These are phyloP conservation scores for Monascus purpureus DNA, from an alignment of 495 filamentous ascomycete species.

Conservation along the genomic window DNA sequence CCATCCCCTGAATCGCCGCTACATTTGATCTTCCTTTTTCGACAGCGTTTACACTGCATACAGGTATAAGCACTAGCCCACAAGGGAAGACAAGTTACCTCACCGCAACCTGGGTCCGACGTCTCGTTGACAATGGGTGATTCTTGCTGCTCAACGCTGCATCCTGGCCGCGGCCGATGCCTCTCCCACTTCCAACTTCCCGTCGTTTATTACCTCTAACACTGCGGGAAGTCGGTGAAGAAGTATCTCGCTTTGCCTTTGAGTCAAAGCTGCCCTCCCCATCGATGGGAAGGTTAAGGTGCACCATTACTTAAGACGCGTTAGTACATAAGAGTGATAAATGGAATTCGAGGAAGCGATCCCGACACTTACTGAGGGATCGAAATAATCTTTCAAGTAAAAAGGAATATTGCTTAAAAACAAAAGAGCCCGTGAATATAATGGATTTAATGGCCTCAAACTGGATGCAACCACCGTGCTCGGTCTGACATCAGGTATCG, in stretches of 20 bases:
- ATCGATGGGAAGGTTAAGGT: conserved; percentile 15
- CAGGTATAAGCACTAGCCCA: conserved; percentile 3
- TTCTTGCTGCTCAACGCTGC: conserved; percentile 20
- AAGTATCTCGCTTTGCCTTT: conserved; percentile 7
- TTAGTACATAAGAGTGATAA: not conserved
- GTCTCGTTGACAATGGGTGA: conserved; percentile 19
- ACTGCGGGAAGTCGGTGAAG: conserved; percentile 15
- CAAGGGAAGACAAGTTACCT: conserved; percentile 13
- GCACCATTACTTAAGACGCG: conserved; percentile 17
- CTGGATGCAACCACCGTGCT: conserved; percentile 1
- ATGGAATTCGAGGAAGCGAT: not conserved
- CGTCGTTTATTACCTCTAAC: conserved; percentile 13
- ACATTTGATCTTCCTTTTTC: conserved; percentile 92
- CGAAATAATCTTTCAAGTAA: conserved; percentile 4
- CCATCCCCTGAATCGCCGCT: conserved; percentile 72
- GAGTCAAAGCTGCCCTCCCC: conserved; percentile 14
- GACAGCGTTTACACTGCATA: conserved; percentile 78
- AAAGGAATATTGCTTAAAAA: conserved; percentile 4
- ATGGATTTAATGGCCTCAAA: conserved; percentile 2
- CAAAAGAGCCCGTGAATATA: conserved; percentile 5
- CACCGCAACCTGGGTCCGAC: conserved; percentile 58
- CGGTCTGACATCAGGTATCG: conserved; percentile 7
- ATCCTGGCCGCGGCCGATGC: conserved; percentile 8
- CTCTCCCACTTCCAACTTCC: conserved; percentile 11
- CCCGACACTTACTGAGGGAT: conserved; percentile 9